Base-by-base conservation (phyloP, 148 eudicot genomes). In the Amaranthus palmeri region DNA sequence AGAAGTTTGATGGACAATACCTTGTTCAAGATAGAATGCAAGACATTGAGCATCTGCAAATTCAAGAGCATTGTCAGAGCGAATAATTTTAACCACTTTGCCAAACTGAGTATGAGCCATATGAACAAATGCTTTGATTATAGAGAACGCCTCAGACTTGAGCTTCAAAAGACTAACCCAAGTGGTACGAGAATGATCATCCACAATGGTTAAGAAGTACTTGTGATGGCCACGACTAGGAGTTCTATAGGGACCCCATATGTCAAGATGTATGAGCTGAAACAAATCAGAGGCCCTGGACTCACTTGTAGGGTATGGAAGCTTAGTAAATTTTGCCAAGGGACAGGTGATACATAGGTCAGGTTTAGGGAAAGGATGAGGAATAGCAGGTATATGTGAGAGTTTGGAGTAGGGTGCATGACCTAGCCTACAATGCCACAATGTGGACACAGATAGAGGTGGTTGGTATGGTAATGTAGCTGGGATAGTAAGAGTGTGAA, bases 21-120 rank as follows among this genome's bases (percentile, higher is more conserved):
- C 71, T 4, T 52, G 5, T 0, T 9, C 10, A 0, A 0, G 0
- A 11, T 51, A 36, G 0, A 51, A 51, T 0, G 4, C 10, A 0
- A 10, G 10, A 52, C 71, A 68, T 2, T 55, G 43, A 3, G 10
- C 18, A n/a, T 14, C 7, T 0, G 6, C 17, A 40, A 68, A 68
- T 4, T 69, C 72, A 7, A 44, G 36, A 8, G 72, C 51, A 69
- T 69, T 69, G n/a, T 67, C 57, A 10, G 46, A 50, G 11, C 70
- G 51, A 3, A 67, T 4, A 0, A 5, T 10, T 4, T 67, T 67
- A 0, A 51, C 40, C 4, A 10, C 0, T 2, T 10, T 4, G 3
- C 13, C 1, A 11, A 50, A 67, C 3, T 67, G 57, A 5, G 45
- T 67, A 10, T 51, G 0, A 25, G 52, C 72, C 40, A 53, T 40